Conservation (phyloP, 2,329 filamentous ascomycete species). For the Hypoxylon rubiginosum region DNA sequence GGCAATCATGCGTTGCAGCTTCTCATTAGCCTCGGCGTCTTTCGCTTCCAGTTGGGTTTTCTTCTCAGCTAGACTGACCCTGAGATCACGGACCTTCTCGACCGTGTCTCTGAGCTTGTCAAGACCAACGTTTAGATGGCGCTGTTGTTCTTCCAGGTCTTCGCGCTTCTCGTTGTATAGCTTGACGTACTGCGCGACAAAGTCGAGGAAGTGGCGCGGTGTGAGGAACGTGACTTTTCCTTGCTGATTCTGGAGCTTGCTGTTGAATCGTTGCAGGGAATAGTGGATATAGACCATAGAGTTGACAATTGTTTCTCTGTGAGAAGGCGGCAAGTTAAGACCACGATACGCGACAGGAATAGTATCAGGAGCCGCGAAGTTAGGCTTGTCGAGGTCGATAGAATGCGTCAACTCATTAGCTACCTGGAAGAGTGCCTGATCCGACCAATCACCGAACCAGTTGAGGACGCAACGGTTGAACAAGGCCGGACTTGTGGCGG, state of each 20-base stretch:
- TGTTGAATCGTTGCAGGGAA: slow-evolving; percentile 91
- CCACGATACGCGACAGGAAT: slow-evolving; percentile 94
- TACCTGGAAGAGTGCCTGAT: slow-evolving; percentile 98
- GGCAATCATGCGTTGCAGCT: slow-evolving; percentile 95
- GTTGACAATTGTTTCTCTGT: slow-evolving; percentile 94
- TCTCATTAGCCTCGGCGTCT: slow-evolving; percentile 95
- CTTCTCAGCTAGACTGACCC: slow-evolving; percentile 92
- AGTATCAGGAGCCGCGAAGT: slow-evolving; percentile 87
- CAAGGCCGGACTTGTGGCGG: slow-evolving; percentile 94
- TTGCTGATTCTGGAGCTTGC: slow-evolving; percentile 89
- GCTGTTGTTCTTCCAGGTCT: slow-evolving; percentile 97
- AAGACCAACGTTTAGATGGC: slow-evolving; percentile 96
- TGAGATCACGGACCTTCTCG: slow-evolving; percentile 94
- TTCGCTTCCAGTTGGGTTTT: slow-evolving; percentile 93
- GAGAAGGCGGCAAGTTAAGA: slow-evolving; percentile 85
- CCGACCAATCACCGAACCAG: slow-evolving; percentile 99
- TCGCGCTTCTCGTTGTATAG: slow-evolving; percentile 98
- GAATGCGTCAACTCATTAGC: slow-evolving; percentile 94
- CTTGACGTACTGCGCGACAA: slow-evolving; percentile 97
- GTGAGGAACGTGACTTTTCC: slow-evolving; percentile 94
- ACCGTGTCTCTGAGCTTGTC: slow-evolving; percentile 98
- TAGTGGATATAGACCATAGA: slow-evolving; percentile 99
- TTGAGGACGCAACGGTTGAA: slow-evolving; percentile 99
- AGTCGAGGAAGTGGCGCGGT: slow-evolving; percentile 96
- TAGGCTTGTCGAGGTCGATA: slow-evolving; percentile 92